Percentiles rank a stretch among this genome's conserved stretches.
phyloP scores from a whole-genome alignment of 2,329 filamentous ascomycete species.

The Fusarium domesticum region DNA sequence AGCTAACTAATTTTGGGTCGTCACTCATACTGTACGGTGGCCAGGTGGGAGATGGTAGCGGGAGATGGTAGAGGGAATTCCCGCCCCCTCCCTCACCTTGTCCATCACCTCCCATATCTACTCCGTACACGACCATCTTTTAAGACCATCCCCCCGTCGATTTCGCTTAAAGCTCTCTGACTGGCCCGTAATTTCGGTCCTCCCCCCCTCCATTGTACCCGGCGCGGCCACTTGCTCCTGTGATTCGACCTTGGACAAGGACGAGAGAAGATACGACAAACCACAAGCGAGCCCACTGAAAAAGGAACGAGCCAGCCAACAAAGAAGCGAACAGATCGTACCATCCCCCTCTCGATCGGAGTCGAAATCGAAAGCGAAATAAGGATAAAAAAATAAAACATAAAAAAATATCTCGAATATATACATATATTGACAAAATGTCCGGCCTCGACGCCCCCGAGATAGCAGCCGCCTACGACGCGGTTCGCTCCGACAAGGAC shows the following conservation, averaged over 20 bases:
- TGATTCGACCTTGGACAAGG: background rate
- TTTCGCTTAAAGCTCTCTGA: no score
- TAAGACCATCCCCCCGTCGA: no score
- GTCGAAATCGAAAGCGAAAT: background rate
- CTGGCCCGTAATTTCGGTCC: no score
- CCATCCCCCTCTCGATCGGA: background rate
- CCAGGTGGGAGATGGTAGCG: no score
- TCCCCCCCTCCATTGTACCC: no score
- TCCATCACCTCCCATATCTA: no score
- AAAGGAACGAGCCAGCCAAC: background rate
- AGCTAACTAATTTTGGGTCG: no score
- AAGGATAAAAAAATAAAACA: background rate
- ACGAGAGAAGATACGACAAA: background rate
- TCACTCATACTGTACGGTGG: background rate
- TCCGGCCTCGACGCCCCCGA: slow-evolving; percentile 57
- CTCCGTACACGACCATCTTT: no score
- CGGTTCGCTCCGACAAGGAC: slow-evolving; percentile 65
- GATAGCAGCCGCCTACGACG: slow-evolving; percentile 62
- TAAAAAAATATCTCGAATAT: background rate
- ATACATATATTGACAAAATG: slow-evolving; percentile 39
- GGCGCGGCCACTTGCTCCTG: background rate
- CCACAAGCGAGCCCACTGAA: background rate
- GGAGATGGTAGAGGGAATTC: no score
- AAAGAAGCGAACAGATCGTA: background rate
- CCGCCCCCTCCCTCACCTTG: no score